A percentile compares a stretch with the other conserved stretches of the same genome.
Evolutionary conservation across 2,329 filamentous ascomycete species (phyloP).

Genomic region (Pseudogymnoascus pannorum): DNA sequence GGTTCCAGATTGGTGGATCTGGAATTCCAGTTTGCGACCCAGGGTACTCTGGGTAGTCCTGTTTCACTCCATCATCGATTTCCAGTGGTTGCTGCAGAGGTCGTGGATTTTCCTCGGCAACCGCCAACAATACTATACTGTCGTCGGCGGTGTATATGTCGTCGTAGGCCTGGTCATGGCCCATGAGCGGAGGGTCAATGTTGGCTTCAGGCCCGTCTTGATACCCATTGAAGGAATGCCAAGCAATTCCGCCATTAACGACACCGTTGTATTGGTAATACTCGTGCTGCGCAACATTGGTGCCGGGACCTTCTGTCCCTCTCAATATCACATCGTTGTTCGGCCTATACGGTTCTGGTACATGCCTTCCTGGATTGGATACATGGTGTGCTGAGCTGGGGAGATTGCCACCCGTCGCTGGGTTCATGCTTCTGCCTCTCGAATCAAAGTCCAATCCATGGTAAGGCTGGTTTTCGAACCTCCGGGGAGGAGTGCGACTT

Average conservation of each 20-base stretch:
- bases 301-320: conserved; percentile 30
- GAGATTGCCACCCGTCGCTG: conserved; percentile 24
- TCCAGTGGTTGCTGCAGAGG: background rate
- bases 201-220: conserved; percentile 18
- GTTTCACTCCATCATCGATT: background rate
- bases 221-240: background rate
- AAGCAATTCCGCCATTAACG: background rate
- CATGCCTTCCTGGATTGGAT: conserved; percentile 41
- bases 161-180: conserved; percentile 18
- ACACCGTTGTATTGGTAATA: conserved; percentile 14
- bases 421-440: conserved; percentile 25
- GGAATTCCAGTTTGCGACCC: background rate
- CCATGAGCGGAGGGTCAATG: conserved; percentile 25
- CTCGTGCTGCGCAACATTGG: conserved; percentile 23
- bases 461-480: conserved; percentile 1
- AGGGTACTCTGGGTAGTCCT: background rate
- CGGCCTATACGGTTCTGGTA: conserved; percentile 37
- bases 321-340: conserved; percentile 39
- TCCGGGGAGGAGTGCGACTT: conserved; percentile 19
- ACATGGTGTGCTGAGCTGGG: conserved; percentile 44
- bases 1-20: conserved; percentile 4
- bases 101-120: background rate
- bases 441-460: conserved; percentile 20
- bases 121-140: conserved; percentile 18
- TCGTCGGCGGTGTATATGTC: conserved; percentile 16